Percentiles rank a stretch among this genome's conserved stretches.
These are phyloP conservation scores for Colletotrichum sp. DNA, from an alignment of 2,329 filamentous ascomycete genomes.

Conservation along the genomic window DNA sequence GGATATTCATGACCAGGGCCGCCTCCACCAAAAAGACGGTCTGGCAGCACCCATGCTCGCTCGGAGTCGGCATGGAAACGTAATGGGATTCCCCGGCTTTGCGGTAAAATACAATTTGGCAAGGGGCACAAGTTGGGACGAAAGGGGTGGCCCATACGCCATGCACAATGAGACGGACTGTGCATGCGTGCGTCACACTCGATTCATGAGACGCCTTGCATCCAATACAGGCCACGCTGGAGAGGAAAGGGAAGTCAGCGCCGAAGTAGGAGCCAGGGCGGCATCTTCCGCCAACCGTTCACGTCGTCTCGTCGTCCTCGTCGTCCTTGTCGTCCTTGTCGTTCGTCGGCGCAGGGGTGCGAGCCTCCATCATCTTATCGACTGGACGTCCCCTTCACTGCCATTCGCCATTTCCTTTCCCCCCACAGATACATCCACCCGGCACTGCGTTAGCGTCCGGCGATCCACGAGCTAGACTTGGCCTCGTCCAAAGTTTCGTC, in stretches of 20 bases:
- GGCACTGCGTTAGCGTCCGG: conserved; percentile 5
- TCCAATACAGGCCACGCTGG: background rate
- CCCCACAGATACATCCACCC: conserved; percentile 13
- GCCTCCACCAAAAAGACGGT: conserved; percentile 12
- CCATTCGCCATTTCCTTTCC: background rate
- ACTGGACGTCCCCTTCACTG: background rate
- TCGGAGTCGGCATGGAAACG: background rate
- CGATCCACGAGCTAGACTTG: conserved; percentile 13
- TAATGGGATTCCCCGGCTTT: background rate
- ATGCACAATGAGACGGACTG: conserved; percentile 15
- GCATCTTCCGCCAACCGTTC: conserved; percentile 11
- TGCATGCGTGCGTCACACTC: conserved; percentile 8
- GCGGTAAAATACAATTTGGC: background rate
- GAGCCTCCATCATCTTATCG: background rate
- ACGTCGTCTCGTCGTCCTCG: conserved; percentile 10
- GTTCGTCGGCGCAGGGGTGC: background rate
- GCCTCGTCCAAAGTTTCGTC: conserved; percentile 7
- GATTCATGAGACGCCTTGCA: conserved; percentile 2
- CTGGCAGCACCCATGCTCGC: background rate
- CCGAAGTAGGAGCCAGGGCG: background rate
- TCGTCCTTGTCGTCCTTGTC: conserved; percentile 6
- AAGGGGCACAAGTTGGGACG: conserved; percentile 10
- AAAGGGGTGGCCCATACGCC: background rate
- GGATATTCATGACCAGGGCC: conserved; percentile 1
- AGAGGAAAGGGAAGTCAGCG: background rate